phyloP scores from a whole-genome alignment of 139 green algal species.

The Picochlorum sp. region DNA sequence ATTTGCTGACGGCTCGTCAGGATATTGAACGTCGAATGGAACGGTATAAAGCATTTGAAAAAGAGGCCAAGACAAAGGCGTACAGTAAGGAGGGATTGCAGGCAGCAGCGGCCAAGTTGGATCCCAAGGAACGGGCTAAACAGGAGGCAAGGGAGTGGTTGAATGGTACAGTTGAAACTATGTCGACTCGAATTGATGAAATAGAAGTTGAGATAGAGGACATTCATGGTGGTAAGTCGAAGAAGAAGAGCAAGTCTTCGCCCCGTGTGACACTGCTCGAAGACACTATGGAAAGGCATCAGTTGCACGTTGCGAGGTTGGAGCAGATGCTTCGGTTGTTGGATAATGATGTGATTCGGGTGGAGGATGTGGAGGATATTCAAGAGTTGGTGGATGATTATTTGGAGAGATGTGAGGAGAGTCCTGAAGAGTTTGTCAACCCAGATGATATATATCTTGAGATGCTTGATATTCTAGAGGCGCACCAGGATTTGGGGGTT shows the following conservation, averaged over 20 bases:
- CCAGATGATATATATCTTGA: constrained; percentile 31
- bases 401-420: constrained; percentile 65
- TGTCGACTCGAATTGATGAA: constrained; percentile 78
- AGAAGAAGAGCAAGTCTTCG: constrained; percentile 62
- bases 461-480: constrained; percentile 56
- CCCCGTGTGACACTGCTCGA: constrained; percentile 52
- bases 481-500: constrained; percentile 51
- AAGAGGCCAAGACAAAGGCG: constrained; percentile 95
- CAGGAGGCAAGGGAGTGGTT: constrained; percentile 89
- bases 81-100: constrained; percentile 83
- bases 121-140: constrained; percentile 80
- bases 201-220: constrained; percentile 91
- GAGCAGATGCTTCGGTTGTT: constrained; percentile 86
- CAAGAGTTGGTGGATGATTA: constrained; percentile 87
- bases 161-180: constrained; percentile 63
- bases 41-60: constrained; percentile 92
- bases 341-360: constrained; percentile 85
- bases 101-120: constrained; percentile 40
- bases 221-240: constrained; percentile 54
- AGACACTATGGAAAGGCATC: constrained; percentile 59
- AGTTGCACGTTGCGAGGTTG: constrained; percentile 64
- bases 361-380: constrained; percentile 65
- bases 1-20: constrained; percentile 69
- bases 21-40: constrained; percentile 97
- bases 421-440: constrained; percentile 62